These are phyloP conservation scores for Diospyros lotus DNA, from an alignment of 148 eudicot genomes.

Conservation along the genomic window DNA sequence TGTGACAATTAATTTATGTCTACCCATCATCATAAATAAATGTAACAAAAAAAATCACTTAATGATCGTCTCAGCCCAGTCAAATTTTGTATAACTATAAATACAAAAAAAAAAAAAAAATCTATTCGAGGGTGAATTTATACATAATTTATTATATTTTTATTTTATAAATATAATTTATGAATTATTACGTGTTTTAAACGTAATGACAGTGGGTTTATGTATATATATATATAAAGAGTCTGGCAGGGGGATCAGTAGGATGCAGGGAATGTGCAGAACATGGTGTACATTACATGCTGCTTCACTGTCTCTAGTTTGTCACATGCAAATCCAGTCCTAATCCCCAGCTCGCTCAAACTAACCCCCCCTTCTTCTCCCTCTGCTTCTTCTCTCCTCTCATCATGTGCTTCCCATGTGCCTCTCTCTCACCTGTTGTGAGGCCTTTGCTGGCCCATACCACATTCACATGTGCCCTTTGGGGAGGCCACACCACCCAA, in stretches of 20 bases:
- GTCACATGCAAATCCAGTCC: slow-evolving; percentile 15
- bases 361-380: background rate
- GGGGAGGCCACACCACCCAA: background rate
- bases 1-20: no score
- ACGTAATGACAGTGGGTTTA: no score
- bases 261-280: slow-evolving; percentile 40
- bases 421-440: slow-evolving; percentile 5
- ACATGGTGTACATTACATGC: slow-evolving; percentile 32
- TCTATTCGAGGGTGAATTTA: no score
- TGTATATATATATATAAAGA: no score
- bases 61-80: no score
- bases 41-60: no score
- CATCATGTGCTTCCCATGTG: slow-evolving; percentile 14
- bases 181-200: no score
- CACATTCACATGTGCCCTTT: slow-evolving; percentile 4
- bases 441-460: slow-evolving; percentile 12
- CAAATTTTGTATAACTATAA: no score
- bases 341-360: background rate
- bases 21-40: no score
- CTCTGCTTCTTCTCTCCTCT: background rate
- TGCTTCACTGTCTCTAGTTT: slow-evolving; percentile 30
- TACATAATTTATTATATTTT: no score
- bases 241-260: background rate
- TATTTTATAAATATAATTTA: no score
- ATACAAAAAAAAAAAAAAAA: no score